Conservation (phyloP, 306 rosid species). For the Castanea crenata region DNA sequence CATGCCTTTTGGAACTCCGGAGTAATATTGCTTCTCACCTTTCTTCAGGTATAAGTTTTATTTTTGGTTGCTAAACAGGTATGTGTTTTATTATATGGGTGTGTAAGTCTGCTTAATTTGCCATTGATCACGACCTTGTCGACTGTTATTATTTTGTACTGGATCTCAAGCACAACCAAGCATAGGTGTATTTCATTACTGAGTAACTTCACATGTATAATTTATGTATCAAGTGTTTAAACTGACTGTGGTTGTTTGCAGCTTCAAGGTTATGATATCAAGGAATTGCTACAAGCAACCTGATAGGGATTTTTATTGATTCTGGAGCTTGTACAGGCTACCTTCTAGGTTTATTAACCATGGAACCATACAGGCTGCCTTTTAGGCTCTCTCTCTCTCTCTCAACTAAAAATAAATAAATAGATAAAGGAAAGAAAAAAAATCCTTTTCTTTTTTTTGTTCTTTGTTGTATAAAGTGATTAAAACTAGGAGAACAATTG, state of each 20-base stretch:
- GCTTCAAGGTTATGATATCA: slow-evolving; percentile 97
- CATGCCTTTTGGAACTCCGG: slow-evolving; percentile 97
- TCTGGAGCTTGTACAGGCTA: slow-evolving; percentile 23
- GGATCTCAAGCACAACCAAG: not conserved
- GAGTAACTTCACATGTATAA: not conserved
- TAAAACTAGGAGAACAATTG: not conserved
- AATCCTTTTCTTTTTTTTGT: not conserved
- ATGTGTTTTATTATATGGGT: not conserved
- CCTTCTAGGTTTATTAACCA: not conserved
- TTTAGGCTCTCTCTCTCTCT: not conserved
- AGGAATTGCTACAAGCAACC: slow-evolving; percentile 83
- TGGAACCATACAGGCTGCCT: not conserved
- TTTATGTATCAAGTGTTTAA: slow-evolving; percentile 19
- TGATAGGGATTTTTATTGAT: slow-evolving; percentile 29
- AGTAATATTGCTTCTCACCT: slow-evolving; percentile 82
- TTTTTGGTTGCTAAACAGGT: slow-evolving; percentile 37
- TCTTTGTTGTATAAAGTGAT: not conserved
- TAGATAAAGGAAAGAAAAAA: not conserved
- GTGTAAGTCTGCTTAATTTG: not conserved
- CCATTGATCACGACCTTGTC: not conserved
- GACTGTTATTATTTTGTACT: not conserved
- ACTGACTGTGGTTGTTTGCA: slow-evolving; percentile 29
- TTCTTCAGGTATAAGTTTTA: slow-evolving; percentile 61
- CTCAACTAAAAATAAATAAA: not conserved
- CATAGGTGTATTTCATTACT: not conserved